Evolutionary conservation across 208 protist genomes (phyloP).

Genomic region (Crithidia fasciculata): DNA sequence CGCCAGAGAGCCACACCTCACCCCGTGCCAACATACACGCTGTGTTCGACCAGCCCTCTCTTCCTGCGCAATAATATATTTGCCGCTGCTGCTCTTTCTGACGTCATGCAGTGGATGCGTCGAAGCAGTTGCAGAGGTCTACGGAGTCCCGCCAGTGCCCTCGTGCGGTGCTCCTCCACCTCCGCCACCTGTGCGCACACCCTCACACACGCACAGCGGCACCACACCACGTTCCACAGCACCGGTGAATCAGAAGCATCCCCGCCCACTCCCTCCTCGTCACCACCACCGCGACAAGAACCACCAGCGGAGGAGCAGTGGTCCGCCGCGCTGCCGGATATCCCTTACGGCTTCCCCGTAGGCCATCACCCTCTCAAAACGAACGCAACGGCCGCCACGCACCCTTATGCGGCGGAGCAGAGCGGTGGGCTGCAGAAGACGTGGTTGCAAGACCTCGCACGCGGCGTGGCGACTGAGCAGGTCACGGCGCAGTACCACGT

Average conservation of each 20-base stretch:
- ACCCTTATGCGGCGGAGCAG: conserved; percentile 56
- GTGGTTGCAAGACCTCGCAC: conserved; percentile 46
- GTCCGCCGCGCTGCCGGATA: not conserved
- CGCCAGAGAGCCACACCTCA: too few species aligned
- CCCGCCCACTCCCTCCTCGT: not conserved
- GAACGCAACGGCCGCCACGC: conserved; percentile 31
- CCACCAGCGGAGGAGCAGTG: not conserved
- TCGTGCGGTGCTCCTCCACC: not conserved
- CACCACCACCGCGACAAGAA: not conserved
- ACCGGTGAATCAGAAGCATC: not conserved
- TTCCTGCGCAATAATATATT: too few species aligned
- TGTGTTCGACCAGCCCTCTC: too few species aligned
- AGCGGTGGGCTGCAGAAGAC: conserved; percentile 52
- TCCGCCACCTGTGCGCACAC: not conserved
- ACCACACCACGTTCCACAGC: too few species aligned
- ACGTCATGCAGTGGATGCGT: too few species aligned
- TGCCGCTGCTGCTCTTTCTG: too few species aligned
- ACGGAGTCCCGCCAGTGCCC: too few species aligned
- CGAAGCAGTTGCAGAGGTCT: too few species aligned
- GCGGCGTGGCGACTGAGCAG: conserved; percentile 6
- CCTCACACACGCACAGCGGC: too few species aligned
- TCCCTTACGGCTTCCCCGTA: conserved; percentile 10
- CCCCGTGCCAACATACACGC: too few species aligned
- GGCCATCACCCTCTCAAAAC: too few species aligned
- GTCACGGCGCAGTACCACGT: conserved; percentile 42